Evolutionary conservation across 495 filamentous ascomycete genomes (phyloP), one percentile per base, ranked within the genome.

Genomic region (Xylaria flabelliformis): DNA sequence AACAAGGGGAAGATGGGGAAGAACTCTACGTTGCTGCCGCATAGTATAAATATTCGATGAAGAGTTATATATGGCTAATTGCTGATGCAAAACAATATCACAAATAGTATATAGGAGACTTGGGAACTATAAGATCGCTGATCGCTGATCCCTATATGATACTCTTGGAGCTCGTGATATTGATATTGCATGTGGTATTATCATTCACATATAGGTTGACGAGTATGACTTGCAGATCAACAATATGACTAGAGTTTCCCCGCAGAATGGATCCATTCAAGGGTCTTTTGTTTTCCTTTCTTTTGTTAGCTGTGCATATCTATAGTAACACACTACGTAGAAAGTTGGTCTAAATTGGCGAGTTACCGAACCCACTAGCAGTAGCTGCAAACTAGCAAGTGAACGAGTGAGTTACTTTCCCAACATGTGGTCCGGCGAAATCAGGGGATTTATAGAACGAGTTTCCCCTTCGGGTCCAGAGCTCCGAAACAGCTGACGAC

Each of bases 131-230:
- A 32, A 21, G 51, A 69, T 69, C 51, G 55, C 53, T 53, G 51
- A 69, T 69, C 51, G 55, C 53, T 53, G 17, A 24, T 10, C 17
- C 50, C 51, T 29, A 68, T 10, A 70, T 13, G 9, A 15, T 21
- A 42, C 64, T 50, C 24, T 67, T n/a, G 9, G 64, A 21, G 68
- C 69, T 64, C 69, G 69, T 71, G 69, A 64, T 71, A 50, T 55
- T 44, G 42, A 15, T 3, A 24, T 39, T 64, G 59, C 68, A 70
- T 64, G 58, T 42, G 68, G 44, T n/a, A 24, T 44, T 15, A 61
- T 61, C 58, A 61, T 34, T 39, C 58, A 61, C 58, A 61, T 61
- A 61, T 39, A 39, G 34, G 39, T 17, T 21, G 34, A 41, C 19
- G 32, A 24, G 42, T 9, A 42, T 32, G 63, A 29, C 65, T 56